These are phyloP conservation scores for Thraustotheca clavata DNA, from an alignment of 352 stramenopile species.

Conservation along the genomic window DNA sequence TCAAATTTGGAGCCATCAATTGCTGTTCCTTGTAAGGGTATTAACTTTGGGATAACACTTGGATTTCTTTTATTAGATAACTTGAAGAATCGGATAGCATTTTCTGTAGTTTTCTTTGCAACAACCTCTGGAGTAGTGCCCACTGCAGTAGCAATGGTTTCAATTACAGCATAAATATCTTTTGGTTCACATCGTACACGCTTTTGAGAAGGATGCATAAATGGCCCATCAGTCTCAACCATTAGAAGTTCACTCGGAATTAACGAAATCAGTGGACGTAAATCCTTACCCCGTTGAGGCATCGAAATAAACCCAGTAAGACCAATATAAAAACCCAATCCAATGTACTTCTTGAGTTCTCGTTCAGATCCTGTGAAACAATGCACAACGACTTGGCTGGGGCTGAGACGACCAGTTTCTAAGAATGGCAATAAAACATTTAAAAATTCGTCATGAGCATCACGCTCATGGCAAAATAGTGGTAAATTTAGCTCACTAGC, in stretches of 20 bases:
- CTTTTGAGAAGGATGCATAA: conserved; percentile 33
- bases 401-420: conserved; percentile 30
- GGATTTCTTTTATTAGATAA: neutral
- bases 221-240: conserved; percentile 70
- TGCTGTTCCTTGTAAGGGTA: conserved; percentile 24
- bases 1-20: conserved; percentile 60
- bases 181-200: conserved; percentile 51
- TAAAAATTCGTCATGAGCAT: conserved; percentile 48
- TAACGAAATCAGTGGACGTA: conserved; percentile 33
- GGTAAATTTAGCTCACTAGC: conserved; percentile 73
- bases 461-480: conserved; percentile 90
- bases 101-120: conserved; percentile 34
- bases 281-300: conserved; percentile 35
- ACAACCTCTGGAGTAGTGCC: conserved; percentile 32
- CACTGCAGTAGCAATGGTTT: conserved; percentile 50
- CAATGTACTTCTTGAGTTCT: conserved; percentile 46
- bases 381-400: conserved; percentile 45
- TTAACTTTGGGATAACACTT: neutral
- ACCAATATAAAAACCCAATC: conserved; percentile 61
- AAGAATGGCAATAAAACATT: conserved; percentile 43
- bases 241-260: conserved; percentile 53
- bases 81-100: conserved; percentile 44
- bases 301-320: conserved; percentile 68
- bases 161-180: conserved; percentile 43
- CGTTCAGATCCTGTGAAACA: conserved; percentile 56